Evolutionary conservation across 2,329 filamentous ascomycete species (phyloP).

Genomic region (Thelonectria olida): DNA sequence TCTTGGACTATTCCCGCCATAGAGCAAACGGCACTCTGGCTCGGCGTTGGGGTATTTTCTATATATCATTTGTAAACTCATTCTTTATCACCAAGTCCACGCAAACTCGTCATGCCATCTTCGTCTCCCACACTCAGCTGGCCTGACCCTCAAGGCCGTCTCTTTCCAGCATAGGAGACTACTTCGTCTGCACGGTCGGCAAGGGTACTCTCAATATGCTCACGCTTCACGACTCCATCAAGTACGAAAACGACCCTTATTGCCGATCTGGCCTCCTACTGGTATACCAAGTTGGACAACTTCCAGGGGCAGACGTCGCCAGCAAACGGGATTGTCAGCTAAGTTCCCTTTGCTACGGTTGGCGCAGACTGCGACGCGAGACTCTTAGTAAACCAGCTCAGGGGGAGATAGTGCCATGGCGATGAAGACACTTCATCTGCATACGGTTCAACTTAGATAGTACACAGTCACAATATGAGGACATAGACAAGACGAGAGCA

Average conservation of each 20-base stretch:
- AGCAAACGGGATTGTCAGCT: slow-evolving; percentile 19
- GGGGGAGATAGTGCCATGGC: slow-evolving; percentile 17
- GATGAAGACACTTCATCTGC: background rate
- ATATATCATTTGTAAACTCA: slow-evolving; percentile 23
- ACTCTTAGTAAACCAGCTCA: slow-evolving; percentile 16
- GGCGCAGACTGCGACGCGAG: slow-evolving; percentile 17
- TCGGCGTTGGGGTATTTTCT: slow-evolving; percentile 33
- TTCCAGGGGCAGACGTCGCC: slow-evolving; percentile 14
- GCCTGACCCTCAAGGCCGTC: slow-evolving; percentile 24
- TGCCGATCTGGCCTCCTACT: slow-evolving; percentile 20
- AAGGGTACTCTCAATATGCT: slow-evolving; percentile 33
- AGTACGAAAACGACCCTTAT: slow-evolving; percentile 20
- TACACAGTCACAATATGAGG: background rate
- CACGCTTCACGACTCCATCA: slow-evolving; percentile 24
- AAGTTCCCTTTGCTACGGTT: slow-evolving; percentile 3
- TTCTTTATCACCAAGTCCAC: background rate
- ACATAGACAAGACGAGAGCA: background rate
- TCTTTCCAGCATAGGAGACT: slow-evolving; percentile 1
- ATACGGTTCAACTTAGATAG: background rate
- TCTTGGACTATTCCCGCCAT: slow-evolving; percentile 26
- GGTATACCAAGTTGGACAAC: slow-evolving; percentile 17
- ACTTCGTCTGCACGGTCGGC: slow-evolving; percentile 25
- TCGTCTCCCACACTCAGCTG: slow-evolving; percentile 28
- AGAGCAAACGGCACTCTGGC: slow-evolving; percentile 21
- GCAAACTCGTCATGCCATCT: slow-evolving; percentile 22